Base-by-base conservation (phyloP, 306 rosid species). In the Quercus wislizeni region DNA sequence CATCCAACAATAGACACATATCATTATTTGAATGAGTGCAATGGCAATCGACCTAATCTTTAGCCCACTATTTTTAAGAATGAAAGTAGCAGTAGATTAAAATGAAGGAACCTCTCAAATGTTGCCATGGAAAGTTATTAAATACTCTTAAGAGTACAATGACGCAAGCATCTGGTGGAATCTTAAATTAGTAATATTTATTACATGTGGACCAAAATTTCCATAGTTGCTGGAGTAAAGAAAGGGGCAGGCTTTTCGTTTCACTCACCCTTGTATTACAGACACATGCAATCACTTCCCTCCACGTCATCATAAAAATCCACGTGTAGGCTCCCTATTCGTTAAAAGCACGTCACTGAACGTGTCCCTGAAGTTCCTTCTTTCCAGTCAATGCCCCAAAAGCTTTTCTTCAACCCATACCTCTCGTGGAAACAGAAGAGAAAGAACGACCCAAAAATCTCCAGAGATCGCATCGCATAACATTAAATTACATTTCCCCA, bases 321-420 rank as follows among this genome's bases (percentile, higher is more conserved):
- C 73, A 87, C 85, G 88, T 89, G 93, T 85, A 1, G 0, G 0
- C 0, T 7, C 0, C 0, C 27, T 0, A 90, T 87, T 90, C 75
- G 94, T 0, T 0, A 0, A 15, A 25, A 25, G 5, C 49, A 73
- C 55, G 94, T 86, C 89, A 79, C 30, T 25, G 4, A 68, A 81
- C 89, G 91, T 81, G 85, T 80, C 74, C 67, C 18, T 8, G 35
- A 59, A 23, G 46, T 14, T 41, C 46, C 11, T 41, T 41, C 46
- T 41, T 31, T 31, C 51, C 6, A 28, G 56, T 67, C 75, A 71
- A 54, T 38, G 3, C 5, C 23, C 31, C 46, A 41, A 41, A 21
- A 13, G 28, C 21, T 6, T 18, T 38, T 63, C 79, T 49, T 67
- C 58, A 5, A 59, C 71, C 21, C 25, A 54, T 1, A 10, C 2